Base-by-base conservation (phyloP, 78 protist genomes). In the Parvularia atlantis region DNA sequence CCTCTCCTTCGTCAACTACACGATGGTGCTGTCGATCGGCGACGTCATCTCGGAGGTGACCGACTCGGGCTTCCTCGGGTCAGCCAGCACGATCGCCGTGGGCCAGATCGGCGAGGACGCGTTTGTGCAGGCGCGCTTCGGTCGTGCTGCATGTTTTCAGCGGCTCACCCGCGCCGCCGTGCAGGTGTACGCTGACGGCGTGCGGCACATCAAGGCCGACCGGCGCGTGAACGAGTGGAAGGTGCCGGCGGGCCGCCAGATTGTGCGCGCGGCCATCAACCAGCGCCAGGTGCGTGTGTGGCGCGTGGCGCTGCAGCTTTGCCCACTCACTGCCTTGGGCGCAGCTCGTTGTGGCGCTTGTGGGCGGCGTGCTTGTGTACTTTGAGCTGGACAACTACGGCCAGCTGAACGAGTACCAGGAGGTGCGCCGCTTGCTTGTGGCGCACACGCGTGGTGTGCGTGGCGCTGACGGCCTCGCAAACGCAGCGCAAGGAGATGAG, bases 341-440 rank as follows among this genome's bases (percentile, higher is more conserved):
- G 43, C 86, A 89, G 65, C 89, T 92, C 20, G 93, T 69, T 22
- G 52, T 93, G 30, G 86, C 92, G 4, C 80, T 93, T 6, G 9
- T 46, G 35, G 95, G 91, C 53, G 88, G 91, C 43, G 92, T 85
- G 56, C 33, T 95, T 20, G 77, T 93, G 43, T 95, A 95, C 74
- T 95, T 95, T 65, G 99, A 95, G 84, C 81, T 94, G 54, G 95
- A 95, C 46, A 66, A 48, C 31, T 41, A 59, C 26, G 84, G 85
- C 20, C 84, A 78, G 53, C 81, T 95, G 31, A 70, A 65, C 36
- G 96, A 94, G 78, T 52, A 52, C 39, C 7, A 79, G 35, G n/a
- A n/a, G n/a, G n/a, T n/a, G n/a, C n/a, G n/a, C n/a, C n/a, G n/a
- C n/a, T n/a, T n/a, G n/a, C n/a, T n/a, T n/a, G n/a, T n/a, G n/a